Conservation (phyloP, 495 filamentous ascomycete genomes). For the Oleoguttula mirabilis region DNA sequence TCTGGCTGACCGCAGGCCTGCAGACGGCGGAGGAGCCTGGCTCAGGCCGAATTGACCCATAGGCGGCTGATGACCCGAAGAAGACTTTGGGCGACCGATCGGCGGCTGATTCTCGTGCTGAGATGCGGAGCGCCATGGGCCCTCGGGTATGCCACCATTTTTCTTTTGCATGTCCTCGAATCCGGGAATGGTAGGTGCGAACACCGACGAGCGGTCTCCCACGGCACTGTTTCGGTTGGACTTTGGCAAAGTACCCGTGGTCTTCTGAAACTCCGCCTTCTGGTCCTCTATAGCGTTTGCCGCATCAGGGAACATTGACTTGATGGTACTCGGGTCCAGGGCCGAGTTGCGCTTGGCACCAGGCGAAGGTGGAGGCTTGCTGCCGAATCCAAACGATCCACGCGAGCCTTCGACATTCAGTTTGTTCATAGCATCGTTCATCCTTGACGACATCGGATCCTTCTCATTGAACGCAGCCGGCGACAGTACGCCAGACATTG, state of each 20-base stretch:
- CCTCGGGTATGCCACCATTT: slow-evolving; percentile 52
- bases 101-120: slow-evolving; percentile 38
- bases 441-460: slow-evolving; percentile 92
- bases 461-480: slow-evolving; percentile 93
- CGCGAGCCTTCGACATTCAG: slow-evolving; percentile 73
- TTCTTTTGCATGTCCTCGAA: slow-evolving; percentile 27
- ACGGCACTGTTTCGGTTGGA: slow-evolving; percentile 91
- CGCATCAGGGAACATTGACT: slow-evolving; percentile 98
- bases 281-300: slow-evolving; percentile 95
- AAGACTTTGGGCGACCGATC: slow-evolving; percentile 74
- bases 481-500: slow-evolving; percentile 91
- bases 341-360: slow-evolving; percentile 80
- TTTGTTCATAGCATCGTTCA: slow-evolving; percentile 97
- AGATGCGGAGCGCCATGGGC: slow-evolving; percentile 31
- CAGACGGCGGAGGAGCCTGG: slow-evolving; percentile 59
- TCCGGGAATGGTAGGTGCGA: slow-evolving; percentile 67
- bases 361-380: slow-evolving; percentile 58
- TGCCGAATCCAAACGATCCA: slow-evolving; percentile 58
- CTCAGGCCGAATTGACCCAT: slow-evolving; percentile 89
- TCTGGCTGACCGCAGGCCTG: slow-evolving; percentile 71
- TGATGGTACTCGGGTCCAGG: slow-evolving; percentile 84
- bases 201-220: slow-evolving; percentile 59
- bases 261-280: slow-evolving; percentile 91
- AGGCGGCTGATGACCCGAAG: slow-evolving; percentile 57
- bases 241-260: slow-evolving; percentile 76